Conservation (phyloP, 805 yeast genomes). For the Hanseniaspora clermontiae region DNA sequence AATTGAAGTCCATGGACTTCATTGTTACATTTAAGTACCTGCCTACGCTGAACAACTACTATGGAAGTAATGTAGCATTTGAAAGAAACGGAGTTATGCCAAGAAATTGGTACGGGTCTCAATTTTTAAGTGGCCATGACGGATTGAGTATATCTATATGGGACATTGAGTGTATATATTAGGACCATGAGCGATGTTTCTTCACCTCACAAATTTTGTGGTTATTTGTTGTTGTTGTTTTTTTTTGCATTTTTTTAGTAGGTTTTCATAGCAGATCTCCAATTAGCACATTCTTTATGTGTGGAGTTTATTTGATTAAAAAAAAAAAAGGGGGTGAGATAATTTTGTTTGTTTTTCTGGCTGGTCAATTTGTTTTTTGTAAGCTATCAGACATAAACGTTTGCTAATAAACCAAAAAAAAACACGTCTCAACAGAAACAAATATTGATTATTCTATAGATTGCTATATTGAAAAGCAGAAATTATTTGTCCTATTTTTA, state of each 20-base stretch:
- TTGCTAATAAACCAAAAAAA: too few relatives aligned
- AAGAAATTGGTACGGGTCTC: constrained; percentile 46
- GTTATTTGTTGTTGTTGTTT: background rate
- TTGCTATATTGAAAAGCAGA: too few relatives aligned
- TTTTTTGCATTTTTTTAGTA: too few relatives aligned
- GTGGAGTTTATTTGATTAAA: too few relatives aligned
- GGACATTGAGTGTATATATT: constrained; percentile 19
- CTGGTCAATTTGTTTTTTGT: too few relatives aligned
- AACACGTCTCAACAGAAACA: too few relatives aligned
- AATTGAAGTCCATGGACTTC: background rate
- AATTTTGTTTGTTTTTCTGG: too few relatives aligned
- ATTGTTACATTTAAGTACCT: constrained; percentile 23
- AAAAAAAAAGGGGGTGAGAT: background rate
- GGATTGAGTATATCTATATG: constrained; percentile 64
- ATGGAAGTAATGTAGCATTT: constrained; percentile 33
- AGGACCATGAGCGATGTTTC: background rate
- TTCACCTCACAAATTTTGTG: too few relatives aligned
- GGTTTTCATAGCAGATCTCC: background rate
- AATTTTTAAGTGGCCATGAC: constrained; percentile 42
- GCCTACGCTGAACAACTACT: constrained; percentile 55
- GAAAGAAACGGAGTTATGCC: constrained; percentile 60
- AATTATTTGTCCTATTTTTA: background rate
- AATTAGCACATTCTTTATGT: too few relatives aligned
- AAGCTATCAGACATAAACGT: too few relatives aligned
- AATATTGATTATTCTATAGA: too few relatives aligned